Percentiles rank a stretch among this genome's conserved stretches.
phyloP scores from a whole-genome alignment of 768 basidiomycete genomes.

The Hericium coralloides region DNA sequence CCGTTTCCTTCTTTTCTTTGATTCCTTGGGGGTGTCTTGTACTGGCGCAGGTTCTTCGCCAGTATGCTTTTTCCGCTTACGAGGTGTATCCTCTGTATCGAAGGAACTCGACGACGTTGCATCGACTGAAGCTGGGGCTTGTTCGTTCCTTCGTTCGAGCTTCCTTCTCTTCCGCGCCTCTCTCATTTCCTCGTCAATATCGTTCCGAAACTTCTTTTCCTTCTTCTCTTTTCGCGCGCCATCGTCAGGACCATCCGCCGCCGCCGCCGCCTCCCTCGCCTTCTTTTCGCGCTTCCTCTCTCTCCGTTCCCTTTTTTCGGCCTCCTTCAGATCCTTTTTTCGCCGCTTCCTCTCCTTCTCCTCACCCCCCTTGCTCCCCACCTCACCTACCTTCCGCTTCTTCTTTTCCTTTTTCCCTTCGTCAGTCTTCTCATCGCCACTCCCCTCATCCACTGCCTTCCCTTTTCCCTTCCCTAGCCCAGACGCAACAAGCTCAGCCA shows the following conservation, averaged over 20 bases:
- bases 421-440: background rate
- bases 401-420: background rate
- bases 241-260: background rate
- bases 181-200: no score
- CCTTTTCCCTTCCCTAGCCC: background rate
- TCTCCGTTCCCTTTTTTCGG: slow-evolving; percentile 8
- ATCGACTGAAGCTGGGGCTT: no score
- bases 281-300: slow-evolving; percentile 8
- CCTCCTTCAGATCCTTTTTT: slow-evolving; percentile 10
- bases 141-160: no score
- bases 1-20: no score
- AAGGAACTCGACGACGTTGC: background rate
- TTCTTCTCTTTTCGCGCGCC: background rate
- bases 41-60: no score
- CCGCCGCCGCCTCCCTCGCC: background rate
- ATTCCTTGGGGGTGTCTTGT: no score
- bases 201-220: background rate
- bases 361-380: background rate
- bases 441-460: background rate
- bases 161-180: no score
- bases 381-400: background rate
- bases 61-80: no score
- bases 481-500: slow-evolving; percentile 11
- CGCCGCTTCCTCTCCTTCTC: slow-evolving; percentile 6
- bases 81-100: background rate